Percentiles rank a stretch among this genome's conserved stretches.
These are phyloP conservation scores for Inga laurina DNA, from an alignment of 306 rosid genomes.

Conservation along the genomic window DNA sequence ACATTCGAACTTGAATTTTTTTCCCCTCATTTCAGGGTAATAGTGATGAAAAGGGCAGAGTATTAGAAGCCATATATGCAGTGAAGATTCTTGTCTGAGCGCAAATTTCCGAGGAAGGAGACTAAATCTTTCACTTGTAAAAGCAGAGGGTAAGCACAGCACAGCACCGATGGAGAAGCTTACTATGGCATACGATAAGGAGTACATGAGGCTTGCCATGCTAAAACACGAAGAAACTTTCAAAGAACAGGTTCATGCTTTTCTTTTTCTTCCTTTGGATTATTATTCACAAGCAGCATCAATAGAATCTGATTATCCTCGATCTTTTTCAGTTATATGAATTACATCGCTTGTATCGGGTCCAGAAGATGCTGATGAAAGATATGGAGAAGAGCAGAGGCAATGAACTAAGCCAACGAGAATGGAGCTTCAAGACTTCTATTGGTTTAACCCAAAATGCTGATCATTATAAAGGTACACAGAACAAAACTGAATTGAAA, in stretches of 20 bases:
- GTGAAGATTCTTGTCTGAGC: constrained; percentile 24
- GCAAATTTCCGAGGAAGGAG: constrained; percentile 7
- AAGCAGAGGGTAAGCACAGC: constrained; percentile 23
- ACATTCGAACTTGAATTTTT: constrained; percentile 6
- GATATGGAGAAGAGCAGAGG: constrained; percentile 43
- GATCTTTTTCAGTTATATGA: constrained; percentile 57
- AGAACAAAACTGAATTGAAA: constrained; percentile 27
- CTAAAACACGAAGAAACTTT: constrained; percentile 78
- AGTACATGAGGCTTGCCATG: constrained; percentile 78
- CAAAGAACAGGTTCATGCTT: constrained; percentile 76
- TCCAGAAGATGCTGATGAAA: constrained; percentile 76
- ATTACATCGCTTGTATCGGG: constrained; percentile 75
- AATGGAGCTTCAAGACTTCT: constrained; percentile 44
- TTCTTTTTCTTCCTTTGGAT: constrained; percentile 2
- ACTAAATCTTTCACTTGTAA: constrained; percentile 12
- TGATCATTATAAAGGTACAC: constrained; percentile 28
- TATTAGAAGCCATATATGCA: not conserved
- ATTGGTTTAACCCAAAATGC: constrained; percentile 38
- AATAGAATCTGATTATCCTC: not conserved
- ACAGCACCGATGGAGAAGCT: constrained; percentile 63
- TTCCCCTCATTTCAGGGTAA: constrained; percentile 41
- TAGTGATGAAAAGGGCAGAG: constrained; percentile 10
- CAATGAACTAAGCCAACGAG: constrained; percentile 37
- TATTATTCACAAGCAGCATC: not conserved
- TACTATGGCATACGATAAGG: constrained; percentile 60